Conservation (phyloP, 2,329 filamentous ascomycete species). For the Fusarium nelsonii region DNA sequence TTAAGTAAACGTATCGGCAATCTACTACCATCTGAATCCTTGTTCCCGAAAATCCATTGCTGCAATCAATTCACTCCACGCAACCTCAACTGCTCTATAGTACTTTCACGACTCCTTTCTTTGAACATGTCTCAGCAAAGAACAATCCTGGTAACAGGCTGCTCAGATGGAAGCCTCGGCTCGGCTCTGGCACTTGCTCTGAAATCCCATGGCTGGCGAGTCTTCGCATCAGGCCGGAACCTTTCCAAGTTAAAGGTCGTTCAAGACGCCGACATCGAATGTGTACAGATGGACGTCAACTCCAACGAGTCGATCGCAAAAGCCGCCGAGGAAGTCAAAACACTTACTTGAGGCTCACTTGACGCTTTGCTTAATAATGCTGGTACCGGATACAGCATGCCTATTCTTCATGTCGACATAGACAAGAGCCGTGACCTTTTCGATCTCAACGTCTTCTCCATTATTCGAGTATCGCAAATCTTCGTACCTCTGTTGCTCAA, state of each 20-base stretch:
- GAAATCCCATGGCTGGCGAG: constrained; percentile 45
- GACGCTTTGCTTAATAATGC: constrained; percentile 52
- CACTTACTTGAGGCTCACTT: constrained; percentile 43
- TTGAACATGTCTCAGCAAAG: constrained; percentile 15
- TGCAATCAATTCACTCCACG: background rate
- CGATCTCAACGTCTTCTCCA: constrained; percentile 47
- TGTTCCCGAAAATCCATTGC: too few relatives aligned
- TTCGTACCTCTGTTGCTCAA: constrained; percentile 44
- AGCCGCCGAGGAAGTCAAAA: constrained; percentile 27
- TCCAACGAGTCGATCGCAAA: constrained; percentile 41
- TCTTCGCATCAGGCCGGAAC: constrained; percentile 51
- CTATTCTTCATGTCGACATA: constrained; percentile 41
- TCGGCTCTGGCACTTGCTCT: constrained; percentile 49
- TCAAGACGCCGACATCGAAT: constrained; percentile 37
- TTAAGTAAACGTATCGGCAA: background rate
- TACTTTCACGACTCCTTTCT: background rate
- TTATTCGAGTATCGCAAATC: constrained; percentile 39
- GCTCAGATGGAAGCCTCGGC: constrained; percentile 52
- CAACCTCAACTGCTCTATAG: rapidly evolving
- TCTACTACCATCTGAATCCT: too few relatives aligned
- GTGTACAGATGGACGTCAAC: constrained; percentile 43
- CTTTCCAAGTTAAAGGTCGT: constrained; percentile 40
- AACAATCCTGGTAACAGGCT: constrained; percentile 53
- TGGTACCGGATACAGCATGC: constrained; percentile 44
- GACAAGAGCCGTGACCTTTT: constrained; percentile 35